A percentile compares a stretch with the other conserved stretches of the same genome.
Conservation (phyloP, 257 asterid genomes). For the Solanum verrucosum region DNA sequence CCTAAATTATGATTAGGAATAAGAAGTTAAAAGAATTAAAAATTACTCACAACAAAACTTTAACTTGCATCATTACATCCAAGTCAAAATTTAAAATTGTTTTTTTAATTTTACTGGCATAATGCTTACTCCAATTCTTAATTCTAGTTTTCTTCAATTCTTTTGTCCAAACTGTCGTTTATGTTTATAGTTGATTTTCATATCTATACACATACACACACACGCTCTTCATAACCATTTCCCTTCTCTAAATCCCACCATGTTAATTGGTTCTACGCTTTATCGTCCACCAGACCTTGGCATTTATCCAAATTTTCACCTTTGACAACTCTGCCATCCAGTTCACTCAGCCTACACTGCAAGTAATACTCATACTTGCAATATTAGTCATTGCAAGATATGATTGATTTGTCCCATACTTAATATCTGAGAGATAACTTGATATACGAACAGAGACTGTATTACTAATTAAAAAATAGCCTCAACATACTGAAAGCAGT, state of each 20-base stretch:
- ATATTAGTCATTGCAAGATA: background rate
- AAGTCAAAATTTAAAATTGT: background rate
- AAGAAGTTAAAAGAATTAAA: background rate
- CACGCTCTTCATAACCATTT: background rate
- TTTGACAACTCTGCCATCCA: background rate
- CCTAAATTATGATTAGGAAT: background rate
- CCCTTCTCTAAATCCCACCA: background rate
- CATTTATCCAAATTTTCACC: background rate
- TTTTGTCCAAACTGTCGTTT: background rate
- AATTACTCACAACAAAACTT: background rate
- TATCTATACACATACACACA: background rate
- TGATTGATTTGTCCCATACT: background rate
- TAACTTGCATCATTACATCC: background rate
- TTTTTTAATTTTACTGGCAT: background rate
- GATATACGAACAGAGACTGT: background rate
- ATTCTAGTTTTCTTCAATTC: background rate
- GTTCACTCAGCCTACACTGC: background rate
- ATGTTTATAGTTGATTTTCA: background rate
- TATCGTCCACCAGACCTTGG: background rate
- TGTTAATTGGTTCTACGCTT: background rate
- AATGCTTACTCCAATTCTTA: background rate
- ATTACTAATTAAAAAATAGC: background rate
- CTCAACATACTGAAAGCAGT: background rate
- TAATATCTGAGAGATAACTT: background rate
- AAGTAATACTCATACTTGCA: background rate